Conservation (phyloP, 495 filamentous ascomycete genomes). For the Neurospora pannonica region DNA sequence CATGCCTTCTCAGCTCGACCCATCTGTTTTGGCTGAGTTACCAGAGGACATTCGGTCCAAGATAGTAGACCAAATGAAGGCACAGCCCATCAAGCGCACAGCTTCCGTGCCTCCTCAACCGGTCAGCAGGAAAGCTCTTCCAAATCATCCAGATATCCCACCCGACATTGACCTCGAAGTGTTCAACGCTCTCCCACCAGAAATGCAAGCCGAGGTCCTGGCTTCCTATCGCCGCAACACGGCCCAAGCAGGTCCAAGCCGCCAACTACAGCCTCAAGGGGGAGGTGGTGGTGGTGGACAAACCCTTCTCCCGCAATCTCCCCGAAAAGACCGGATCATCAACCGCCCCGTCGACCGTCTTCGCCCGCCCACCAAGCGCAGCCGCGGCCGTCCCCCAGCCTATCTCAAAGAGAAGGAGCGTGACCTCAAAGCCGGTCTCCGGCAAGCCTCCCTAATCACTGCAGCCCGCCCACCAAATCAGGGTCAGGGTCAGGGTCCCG, state of each 20-base stretch:
- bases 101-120: neutral
- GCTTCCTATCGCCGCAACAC: conserved; percentile 45
- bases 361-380: conserved; percentile 48
- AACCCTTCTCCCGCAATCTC: conserved; percentile 46
- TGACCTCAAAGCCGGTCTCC: neutral
- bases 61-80: conserved; percentile 37
- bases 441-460: neutral
- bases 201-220: conserved; percentile 72
- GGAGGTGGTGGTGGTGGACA: conserved; percentile 19
- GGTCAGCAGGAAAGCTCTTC: neutral
- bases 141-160: conserved; percentile 17
- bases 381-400: conserved; percentile 5
- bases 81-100: conserved; percentile 12
- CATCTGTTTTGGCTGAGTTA: conserved; percentile 63
- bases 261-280: conserved; percentile 3
- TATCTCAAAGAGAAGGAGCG: neutral
- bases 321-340: conserved; percentile 42
- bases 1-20: conserved; percentile 71
- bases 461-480: neutral
- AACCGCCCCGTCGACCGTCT: conserved; percentile 14
- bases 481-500: neutral
- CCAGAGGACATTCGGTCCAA: conserved; percentile 69
- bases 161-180: conserved; percentile 61
- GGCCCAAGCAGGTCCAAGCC: conserved; percentile 8
- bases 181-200: conserved; percentile 69